Conservation (phyloP, 2,329 filamentous ascomycete genomes). For the Curvularia verruculosa region DNA sequence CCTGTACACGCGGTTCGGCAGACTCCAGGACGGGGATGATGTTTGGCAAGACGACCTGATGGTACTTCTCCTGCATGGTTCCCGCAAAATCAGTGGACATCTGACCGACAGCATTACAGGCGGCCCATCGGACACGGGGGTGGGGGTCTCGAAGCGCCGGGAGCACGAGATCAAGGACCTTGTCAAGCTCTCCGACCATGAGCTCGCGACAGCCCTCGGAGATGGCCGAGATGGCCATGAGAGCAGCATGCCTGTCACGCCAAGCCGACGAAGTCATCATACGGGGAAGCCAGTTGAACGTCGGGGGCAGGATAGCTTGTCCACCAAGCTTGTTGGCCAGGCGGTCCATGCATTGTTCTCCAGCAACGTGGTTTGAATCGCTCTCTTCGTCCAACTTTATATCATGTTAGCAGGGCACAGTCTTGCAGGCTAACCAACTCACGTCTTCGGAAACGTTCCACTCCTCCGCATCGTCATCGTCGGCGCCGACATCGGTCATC, state of each 20-base stretch:
- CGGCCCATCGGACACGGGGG: constrained; percentile 93
- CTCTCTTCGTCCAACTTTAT: constrained; percentile 88
- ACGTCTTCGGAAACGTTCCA: constrained; percentile 89
- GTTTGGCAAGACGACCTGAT: constrained; percentile 82
- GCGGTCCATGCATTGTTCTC: constrained; percentile 97
- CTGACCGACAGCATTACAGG: constrained; percentile 97
- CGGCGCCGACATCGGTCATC: constrained; percentile 95
- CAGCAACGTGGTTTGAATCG: constrained; percentile 95
- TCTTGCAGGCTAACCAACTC: background rate
- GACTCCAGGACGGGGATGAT: constrained; percentile 93
- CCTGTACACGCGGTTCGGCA: constrained; percentile 90
- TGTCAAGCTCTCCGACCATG: constrained; percentile 92
- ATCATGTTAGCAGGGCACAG: background rate
- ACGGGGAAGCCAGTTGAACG: constrained; percentile 93
- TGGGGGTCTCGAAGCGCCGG: constrained; percentile 89
- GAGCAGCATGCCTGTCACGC: constrained; percentile 92
- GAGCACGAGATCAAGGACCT: constrained; percentile 93
- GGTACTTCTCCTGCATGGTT: constrained; percentile 96
- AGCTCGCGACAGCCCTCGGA: constrained; percentile 95
- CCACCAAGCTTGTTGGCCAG: constrained; percentile 96
- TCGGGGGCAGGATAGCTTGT: constrained; percentile 87
- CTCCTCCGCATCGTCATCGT: constrained; percentile 92
- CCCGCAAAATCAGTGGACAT: constrained; percentile 99
- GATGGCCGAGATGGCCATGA: constrained; percentile 99
- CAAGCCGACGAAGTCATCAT: constrained; percentile 97